Evolutionary conservation across 306 rosid genomes (phyloP).

Genomic region (Prinsepia uniflora): DNA sequence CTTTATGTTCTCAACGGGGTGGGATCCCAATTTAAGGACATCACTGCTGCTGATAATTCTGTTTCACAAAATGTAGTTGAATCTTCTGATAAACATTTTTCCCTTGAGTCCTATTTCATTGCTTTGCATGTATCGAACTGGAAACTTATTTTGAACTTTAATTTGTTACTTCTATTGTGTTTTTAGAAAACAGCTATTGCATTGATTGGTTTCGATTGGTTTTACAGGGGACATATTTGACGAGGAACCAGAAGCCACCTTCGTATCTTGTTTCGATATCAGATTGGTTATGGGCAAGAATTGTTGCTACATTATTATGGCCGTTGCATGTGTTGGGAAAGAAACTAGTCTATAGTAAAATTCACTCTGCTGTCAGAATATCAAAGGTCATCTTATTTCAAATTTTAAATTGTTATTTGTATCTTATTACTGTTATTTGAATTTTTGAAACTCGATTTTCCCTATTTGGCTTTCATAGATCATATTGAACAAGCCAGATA

Average conservation of each 20-base stretch:
- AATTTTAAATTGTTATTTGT: not conserved
- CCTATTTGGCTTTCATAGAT: not conserved
- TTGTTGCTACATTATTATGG: constrained; percentile 51
- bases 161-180: not conserved
- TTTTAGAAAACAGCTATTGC: not conserved
- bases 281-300: constrained; percentile 84
- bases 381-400: constrained; percentile 37
- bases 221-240: constrained; percentile 67
- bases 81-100: not conserved
- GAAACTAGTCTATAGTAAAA: constrained; percentile 68
- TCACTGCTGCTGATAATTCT: no score
- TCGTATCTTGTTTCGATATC: constrained; percentile 44
- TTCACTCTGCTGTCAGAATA: constrained; percentile 69
- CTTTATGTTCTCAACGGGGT: no score
- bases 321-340: constrained; percentile 77
- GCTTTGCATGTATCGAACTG: not conserved
- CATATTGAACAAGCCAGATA: not conserved
- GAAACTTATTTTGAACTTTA: not conserved
- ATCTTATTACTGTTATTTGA: not conserved
- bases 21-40: no score
- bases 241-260: constrained; percentile 51
- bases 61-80: not conserved
- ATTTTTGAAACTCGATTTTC: not conserved
- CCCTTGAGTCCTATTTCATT: not conserved
- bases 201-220: constrained; percentile 22